Evolutionary conservation across 345 rosid species (phyloP), one percentile per base, ranked within the genome.

Genomic region (Citrus mangshanensis): DNA sequence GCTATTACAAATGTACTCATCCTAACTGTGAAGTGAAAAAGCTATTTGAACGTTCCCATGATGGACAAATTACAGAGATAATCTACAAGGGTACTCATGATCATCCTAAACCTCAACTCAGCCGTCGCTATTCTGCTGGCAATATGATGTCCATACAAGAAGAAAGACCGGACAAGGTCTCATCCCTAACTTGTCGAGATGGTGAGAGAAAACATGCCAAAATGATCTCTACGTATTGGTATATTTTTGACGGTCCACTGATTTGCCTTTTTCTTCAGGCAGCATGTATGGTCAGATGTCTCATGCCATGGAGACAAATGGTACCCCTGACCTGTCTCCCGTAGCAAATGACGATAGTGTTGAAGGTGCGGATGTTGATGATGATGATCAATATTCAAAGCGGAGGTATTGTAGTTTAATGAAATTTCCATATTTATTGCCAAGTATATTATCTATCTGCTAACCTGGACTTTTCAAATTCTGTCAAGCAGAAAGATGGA

Each of bases 11-110:
- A 81, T 96, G 99, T 77, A 93, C 99, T 35, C 98, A 96, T 89
- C 97, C 98, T 79, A 94, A 90, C 69, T 96, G 99, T 77, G 99
- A 96, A 80, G 99, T 96, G 85, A 96, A 96, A 82, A 96, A 96
- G 82, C 90, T 93, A 55, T 94, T 96, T 84, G 99, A 96, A 86
- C 92, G 93, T 68, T 88, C 98, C 37, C 94, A 92, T 67, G 98
- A 96, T 81, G 99, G 99, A 37, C 93, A 90, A 79, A 92, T 96
- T 74, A 90, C 92, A 22, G 99, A 94, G 83, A 94, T 93, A 65
- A 87, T 93, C 74, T 96, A 96, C 85, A 96, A 96, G 90, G 99
- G 99, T 77, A 89, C 88, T 49, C 99, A 96, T 67, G 95, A 93
- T 81, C 99, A 96, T 86, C 98, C 98, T 76, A 96, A 96, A 84